Conservation (phyloP, 805 yeast genomes). For the Sugiyamaella lignohabitans region DNA sequence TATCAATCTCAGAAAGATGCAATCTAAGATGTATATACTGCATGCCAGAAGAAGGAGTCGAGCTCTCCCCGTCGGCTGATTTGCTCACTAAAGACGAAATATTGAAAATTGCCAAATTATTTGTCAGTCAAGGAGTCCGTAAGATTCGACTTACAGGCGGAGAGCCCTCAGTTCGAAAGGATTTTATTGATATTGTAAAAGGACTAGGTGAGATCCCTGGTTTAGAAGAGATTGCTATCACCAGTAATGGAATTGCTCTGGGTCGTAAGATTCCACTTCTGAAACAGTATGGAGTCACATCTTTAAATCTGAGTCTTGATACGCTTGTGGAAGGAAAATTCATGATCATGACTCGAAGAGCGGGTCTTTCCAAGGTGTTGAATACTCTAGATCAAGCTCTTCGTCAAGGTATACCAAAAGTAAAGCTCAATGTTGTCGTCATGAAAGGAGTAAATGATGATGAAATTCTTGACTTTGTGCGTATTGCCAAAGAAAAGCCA, state of each 20-base stretch:
- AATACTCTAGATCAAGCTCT: constrained; percentile 41
- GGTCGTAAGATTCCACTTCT: constrained; percentile 43
- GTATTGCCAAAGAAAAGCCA: constrained; percentile 34
- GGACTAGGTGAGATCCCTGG: constrained; percentile 36
- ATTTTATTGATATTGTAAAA: constrained; percentile 40
- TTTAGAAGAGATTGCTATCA: constrained; percentile 43
- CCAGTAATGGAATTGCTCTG: constrained; percentile 47
- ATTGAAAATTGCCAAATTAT: constrained; percentile 36
- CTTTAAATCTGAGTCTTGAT: constrained; percentile 44
- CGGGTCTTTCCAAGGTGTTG: constrained; percentile 43
- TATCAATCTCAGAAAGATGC: constrained; percentile 47
- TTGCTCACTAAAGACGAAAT: constrained; percentile 42
- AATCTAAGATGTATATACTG: constrained; percentile 43
- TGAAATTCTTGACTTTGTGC: constrained; percentile 44
- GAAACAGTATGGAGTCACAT: constrained; percentile 39
- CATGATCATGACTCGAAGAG: constrained; percentile 42
- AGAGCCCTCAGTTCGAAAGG: constrained; percentile 49
- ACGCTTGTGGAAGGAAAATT: constrained; percentile 48
- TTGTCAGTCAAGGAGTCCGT: constrained; percentile 44
- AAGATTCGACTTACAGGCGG: constrained; percentile 52
- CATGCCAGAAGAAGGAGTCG: constrained; percentile 53
- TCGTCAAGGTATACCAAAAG: constrained; percentile 39
- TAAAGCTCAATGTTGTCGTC: constrained; percentile 46
- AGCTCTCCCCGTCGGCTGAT: constrained; percentile 38
- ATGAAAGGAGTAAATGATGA: constrained; percentile 47